Conservation (phyloP, 2,329 filamentous ascomycete genomes). For the Penicillium sp. region DNA sequence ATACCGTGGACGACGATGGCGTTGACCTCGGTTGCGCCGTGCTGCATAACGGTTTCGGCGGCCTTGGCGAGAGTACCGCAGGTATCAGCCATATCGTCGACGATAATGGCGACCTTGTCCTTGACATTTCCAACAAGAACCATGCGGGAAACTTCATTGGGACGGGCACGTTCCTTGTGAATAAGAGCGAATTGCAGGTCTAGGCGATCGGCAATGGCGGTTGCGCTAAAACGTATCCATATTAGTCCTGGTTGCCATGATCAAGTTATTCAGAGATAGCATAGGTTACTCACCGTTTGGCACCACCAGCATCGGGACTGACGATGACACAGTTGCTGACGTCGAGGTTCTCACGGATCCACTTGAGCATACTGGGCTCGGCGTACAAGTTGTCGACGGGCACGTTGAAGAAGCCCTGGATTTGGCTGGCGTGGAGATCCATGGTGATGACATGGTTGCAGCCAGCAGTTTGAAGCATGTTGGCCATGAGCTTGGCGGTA, state of each 20-base stretch:
- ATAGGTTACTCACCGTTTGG: constrained; percentile 66
- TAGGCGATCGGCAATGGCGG: constrained; percentile 87
- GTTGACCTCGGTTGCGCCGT: constrained; percentile 84
- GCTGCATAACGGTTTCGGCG: constrained; percentile 81
- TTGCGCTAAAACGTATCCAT: constrained; percentile 59
- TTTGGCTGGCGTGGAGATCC: constrained; percentile 92
- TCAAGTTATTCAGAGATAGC: background rate
- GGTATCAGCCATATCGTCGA: constrained; percentile 97
- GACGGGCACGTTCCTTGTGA: constrained; percentile 91
- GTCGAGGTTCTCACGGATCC: constrained; percentile 84
- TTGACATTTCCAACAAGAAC: constrained; percentile 92
- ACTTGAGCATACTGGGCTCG: constrained; percentile 86
- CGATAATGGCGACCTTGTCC: constrained; percentile 89
- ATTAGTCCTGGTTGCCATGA: background rate
- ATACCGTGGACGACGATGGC: constrained; percentile 97
- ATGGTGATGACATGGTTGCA: constrained; percentile 95
- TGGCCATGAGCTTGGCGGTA: constrained; percentile 91
- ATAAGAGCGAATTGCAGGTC: constrained; percentile 92
- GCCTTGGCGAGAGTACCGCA: constrained; percentile 88
- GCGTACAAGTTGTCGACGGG: constrained; percentile 84
- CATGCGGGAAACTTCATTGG: constrained; percentile 90
- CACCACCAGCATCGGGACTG: constrained; percentile 90
- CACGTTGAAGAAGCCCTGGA: constrained; percentile 93
- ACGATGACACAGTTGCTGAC: constrained; percentile 88
- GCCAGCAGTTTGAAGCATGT: constrained; percentile 94